phyloP scores from a whole-genome alignment of 257 asterid genomes.

The Knoxia roxburghii region DNA sequence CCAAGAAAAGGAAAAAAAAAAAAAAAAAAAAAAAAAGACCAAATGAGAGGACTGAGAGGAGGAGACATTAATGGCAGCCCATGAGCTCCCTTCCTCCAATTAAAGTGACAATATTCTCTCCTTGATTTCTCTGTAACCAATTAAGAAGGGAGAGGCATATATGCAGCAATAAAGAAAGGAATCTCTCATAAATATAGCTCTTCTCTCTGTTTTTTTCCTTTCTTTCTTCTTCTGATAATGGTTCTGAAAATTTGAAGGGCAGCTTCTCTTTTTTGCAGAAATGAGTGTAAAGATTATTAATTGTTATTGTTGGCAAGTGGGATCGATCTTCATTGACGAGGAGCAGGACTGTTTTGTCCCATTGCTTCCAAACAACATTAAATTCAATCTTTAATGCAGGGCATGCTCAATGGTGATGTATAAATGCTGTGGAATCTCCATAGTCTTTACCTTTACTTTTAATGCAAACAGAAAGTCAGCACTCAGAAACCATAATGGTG shows the following conservation, averaged over 20 bases:
- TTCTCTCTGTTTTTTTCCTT: background rate
- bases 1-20: constrained; percentile 22
- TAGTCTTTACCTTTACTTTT: no score
- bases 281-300: constrained; percentile 17
- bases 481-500: no score
- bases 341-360: constrained; percentile 5
- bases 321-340: no score
- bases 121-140: constrained; percentile 14
- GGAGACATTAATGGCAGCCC: constrained; percentile 35
- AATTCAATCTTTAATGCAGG: no score
- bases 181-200: constrained; percentile 19
- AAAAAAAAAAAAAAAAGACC: no score
- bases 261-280: constrained; percentile 7
- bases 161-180: constrained; percentile 10
- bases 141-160: no score
- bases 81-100: constrained; percentile 18
- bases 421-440: no score
- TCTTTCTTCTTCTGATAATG: background rate
- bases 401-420: no score
- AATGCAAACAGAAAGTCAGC: no score
- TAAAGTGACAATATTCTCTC: constrained; percentile 29
- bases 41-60: no score
- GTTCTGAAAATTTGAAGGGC: background rate
- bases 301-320: no score
- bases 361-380: background rate